A percentile compares a stretch with the other conserved stretches of the same genome.
Evolutionary conservation across 192 early-diverging fungal genomes (phyloP).

Genomic region (Backusella australiensis): DNA sequence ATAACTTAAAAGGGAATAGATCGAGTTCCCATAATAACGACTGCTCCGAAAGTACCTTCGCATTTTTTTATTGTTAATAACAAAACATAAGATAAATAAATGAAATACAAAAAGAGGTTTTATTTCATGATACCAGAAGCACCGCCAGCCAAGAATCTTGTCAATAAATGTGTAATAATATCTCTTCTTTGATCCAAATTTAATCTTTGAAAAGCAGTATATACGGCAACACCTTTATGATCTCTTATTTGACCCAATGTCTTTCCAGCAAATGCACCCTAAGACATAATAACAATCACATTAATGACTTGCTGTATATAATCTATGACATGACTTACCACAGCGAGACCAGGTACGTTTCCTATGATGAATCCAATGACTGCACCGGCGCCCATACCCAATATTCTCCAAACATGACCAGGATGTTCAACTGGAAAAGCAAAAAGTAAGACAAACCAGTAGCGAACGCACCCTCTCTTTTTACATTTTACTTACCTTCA

Average conservation of each 20-base stretch:
- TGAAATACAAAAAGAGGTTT: neutral
- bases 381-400: constrained; percentile 30
- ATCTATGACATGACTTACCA: constrained; percentile 19
- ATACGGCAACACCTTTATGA: constrained; percentile 44
- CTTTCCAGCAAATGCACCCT: constrained; percentile 60
- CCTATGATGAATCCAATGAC: constrained; percentile 35
- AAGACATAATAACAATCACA: neutral
- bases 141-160: constrained; percentile 20
- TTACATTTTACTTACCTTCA: constrained; percentile 18
- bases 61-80: neutral
- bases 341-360: constrained; percentile 24
- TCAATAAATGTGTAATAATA: constrained; percentile 27
- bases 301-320: neutral
- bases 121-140: constrained; percentile 25
- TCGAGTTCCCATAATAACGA: neutral
- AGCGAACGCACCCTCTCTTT: neutral
- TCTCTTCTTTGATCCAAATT: constrained; percentile 21
- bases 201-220: constrained; percentile 33
- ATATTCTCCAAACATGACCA: constrained; percentile 23
- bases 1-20: neutral
- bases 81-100: neutral
- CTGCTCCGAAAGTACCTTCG: neutral
- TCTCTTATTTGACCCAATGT: constrained; percentile 64
- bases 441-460: neutral
- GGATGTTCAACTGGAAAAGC: constrained; percentile 26